Base-by-base conservation (phyloP, 768 basidiomycete species). In the Pholiota molesta region DNA sequence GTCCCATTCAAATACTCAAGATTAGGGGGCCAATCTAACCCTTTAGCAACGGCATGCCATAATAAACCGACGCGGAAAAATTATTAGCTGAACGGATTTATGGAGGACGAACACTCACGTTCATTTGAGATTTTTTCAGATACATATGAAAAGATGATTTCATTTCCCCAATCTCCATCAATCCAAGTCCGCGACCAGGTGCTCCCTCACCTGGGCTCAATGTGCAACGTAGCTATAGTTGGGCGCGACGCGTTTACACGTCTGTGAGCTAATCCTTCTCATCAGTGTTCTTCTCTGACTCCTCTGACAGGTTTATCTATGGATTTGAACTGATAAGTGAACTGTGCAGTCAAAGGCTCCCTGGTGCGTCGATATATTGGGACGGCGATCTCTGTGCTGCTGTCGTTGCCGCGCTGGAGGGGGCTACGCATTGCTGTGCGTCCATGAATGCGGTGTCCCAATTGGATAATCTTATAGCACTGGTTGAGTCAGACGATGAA, bases 81-180 rank as follows among this genome's bases (percentile, higher is more conserved):
- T 49, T 19, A 49, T 49, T 7, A 13, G 47, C n/a, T n/a, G 53
- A 35, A 55, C 65, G 65, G 66, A 62, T 60, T 66, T 65, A 66
- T 56, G 53, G 56, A 58, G 64, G 61, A 35, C 45, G 39, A 31
- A 54, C 55, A 65, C 65, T 63, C 68, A 69, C 68, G 68, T 62
- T 69, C 65, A 69, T 69, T 52, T 54, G 26, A 66, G 45, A 61
- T 57, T 59, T 61, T 54, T 37, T 10, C 31, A 55, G 47, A 58
- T 64, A 45, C 58, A 63, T 59, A 58, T 62, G 55, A 62, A 57
- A 59, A 61, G 55, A 65, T 59, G 55, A 65, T 59, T 69, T 69
- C 65, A 69, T 65, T 66, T 66, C 60, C 58, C 40, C 44, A 52
- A 60, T 68, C 61, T 67, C 66, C 66, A 67, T 67, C 63, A 64